phyloP scores from a whole-genome alignment of 2,329 filamentous ascomycete species.

The Penicillium sp. region DNA sequence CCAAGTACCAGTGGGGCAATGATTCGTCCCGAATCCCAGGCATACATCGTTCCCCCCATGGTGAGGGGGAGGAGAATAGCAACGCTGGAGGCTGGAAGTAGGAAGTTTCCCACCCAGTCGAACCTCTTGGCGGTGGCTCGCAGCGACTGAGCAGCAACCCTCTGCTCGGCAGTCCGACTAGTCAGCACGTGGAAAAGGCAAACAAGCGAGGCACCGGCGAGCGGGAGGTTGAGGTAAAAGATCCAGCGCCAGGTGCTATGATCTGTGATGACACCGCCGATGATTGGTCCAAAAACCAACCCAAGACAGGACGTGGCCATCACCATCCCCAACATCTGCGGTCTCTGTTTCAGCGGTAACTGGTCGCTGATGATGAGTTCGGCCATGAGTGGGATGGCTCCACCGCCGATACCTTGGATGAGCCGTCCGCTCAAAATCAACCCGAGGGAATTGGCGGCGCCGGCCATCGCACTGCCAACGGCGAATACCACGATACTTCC shows the following conservation, averaged over 20 bases:
- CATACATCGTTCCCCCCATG: constrained; percentile 6
- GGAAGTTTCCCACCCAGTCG: constrained; percentile 6
- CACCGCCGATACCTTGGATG: constrained; percentile 43
- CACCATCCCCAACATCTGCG: constrained; percentile 23
- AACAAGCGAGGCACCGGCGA: constrained; percentile 20
- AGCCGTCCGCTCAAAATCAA: constrained; percentile 35
- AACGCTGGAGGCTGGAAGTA: constrained; percentile 8
- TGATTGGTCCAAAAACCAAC: constrained; percentile 22
- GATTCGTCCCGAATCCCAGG: constrained; percentile 1
- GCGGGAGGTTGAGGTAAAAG: constrained; percentile 29
- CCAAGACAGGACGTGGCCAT: constrained; percentile 24
- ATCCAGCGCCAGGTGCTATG: constrained; percentile 27
- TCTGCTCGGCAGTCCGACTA: background rate
- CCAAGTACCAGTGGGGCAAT: background rate
- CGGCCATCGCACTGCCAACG: constrained; percentile 39
- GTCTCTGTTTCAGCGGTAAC: constrained; percentile 29
- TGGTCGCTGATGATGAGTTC: constrained; percentile 41
- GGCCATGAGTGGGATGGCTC: constrained; percentile 38
- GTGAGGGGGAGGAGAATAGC: constrained; percentile 8
- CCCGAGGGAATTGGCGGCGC: constrained; percentile 28
- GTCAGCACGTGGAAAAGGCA: background rate
- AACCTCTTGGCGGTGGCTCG: background rate
- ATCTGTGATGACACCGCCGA: constrained; percentile 28
- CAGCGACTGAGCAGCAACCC: background rate
- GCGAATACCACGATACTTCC: constrained; percentile 43